Evolutionary conservation across 345 rosid species (phyloP).

Genomic region (Acer saccharum): DNA sequence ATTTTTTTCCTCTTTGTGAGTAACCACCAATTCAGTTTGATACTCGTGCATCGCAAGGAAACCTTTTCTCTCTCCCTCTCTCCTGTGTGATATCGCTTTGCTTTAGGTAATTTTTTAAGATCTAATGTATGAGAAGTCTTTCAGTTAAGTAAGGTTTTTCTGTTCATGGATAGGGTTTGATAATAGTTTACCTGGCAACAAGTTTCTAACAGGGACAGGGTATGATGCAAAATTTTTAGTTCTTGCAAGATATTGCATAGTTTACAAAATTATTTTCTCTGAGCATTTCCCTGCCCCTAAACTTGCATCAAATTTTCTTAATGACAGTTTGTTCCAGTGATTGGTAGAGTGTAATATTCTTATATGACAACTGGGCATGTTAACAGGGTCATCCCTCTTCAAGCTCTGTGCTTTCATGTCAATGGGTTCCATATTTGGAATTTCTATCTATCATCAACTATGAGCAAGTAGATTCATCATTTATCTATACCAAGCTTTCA

Average conservation of each 20-base stretch:
- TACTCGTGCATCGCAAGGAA: neutral
- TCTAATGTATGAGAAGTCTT: neutral
- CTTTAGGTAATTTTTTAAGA: neutral
- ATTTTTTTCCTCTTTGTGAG: neutral
- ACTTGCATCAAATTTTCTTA: neutral
- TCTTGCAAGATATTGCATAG: neutral
- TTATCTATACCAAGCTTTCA: neutral
- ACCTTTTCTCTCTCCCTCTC: neutral
- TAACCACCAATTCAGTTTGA: neutral
- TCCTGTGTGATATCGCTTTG: neutral
- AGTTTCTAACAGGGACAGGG: neutral
- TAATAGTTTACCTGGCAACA: neutral
- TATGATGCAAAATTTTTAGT: neutral
- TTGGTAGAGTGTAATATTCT: slow-evolving; percentile 3
- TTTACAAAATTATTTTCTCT: neutral
- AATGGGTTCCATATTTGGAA: slow-evolving; percentile 90
- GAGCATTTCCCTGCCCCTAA: neutral
- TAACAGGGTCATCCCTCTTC: slow-evolving; percentile 88
- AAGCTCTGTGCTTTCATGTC: slow-evolving; percentile 98
- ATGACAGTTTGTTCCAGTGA: neutral
- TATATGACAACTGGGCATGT: slow-evolving; percentile 9
- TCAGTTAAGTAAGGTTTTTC: neutral
- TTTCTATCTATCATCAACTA: slow-evolving; percentile 80
- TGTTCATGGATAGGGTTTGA: neutral
- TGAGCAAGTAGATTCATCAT: slow-evolving; percentile 66